Evolutionary conservation across 345 rosid genomes (phyloP).

Genomic region (Melastoma malabathricum): DNA sequence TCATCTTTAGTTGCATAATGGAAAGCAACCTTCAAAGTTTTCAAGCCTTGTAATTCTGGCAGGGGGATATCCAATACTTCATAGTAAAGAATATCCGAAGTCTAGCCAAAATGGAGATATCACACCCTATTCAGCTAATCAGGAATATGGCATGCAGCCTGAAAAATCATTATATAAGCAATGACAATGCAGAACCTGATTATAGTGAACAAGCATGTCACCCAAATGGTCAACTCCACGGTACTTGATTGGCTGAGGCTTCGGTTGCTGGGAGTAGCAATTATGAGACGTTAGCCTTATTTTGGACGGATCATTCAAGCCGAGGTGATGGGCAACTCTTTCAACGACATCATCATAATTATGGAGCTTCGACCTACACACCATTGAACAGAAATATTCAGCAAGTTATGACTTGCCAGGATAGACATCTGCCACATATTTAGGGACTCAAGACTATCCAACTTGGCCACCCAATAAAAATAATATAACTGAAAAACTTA

Average conservation of each 20-base stretch:
- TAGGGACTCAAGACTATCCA: too few species aligned
- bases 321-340: conserved; percentile 43
- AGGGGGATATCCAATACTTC: conserved; percentile 75
- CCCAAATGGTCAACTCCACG: conserved; percentile 51
- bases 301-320: conserved; percentile 63
- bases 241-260: conserved; percentile 65
- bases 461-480: neutral
- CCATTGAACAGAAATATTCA: conserved; percentile 5
- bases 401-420: too few species aligned
- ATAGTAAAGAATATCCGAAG: conserved; percentile 57
- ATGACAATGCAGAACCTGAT: conserved; percentile 33
- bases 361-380: conserved; percentile 50
- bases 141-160: neutral
- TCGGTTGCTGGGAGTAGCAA: conserved; percentile 76
- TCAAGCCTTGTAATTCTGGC: conserved; percentile 64
- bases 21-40: conserved; percentile 62
- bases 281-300: conserved; percentile 64
- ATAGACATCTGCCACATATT: too few species aligned
- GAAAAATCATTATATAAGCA: conserved; percentile 2
- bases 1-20: conserved; percentile 62
- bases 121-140: conserved; percentile 4
- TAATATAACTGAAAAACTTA: conserved; percentile 21
- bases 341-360: conserved; percentile 68
- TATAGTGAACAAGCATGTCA: conserved; percentile 65
- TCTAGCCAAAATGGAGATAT: conserved; percentile 21